These are phyloP conservation scores for Hypoxylon subgilvum DNA, from an alignment of 495 filamentous ascomycete species.

Conservation along the genomic window DNA sequence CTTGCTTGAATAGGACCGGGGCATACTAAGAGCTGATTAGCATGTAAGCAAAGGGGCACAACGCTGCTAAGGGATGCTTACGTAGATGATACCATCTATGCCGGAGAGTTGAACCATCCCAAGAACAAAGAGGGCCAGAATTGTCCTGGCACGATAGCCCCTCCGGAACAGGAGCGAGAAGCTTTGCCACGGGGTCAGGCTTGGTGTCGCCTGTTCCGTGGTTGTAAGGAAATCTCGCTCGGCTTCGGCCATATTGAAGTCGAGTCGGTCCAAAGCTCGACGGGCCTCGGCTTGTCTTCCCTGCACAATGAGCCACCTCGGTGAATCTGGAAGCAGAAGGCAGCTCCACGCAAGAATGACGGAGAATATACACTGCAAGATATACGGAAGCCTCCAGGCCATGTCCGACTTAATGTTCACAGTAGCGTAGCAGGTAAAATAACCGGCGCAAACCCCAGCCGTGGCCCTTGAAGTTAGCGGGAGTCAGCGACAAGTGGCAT, in stretches of 20 bases:
- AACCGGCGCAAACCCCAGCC: constrained; percentile 59
- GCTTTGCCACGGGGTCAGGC: constrained; percentile 44
- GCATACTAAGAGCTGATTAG: constrained; percentile 50
- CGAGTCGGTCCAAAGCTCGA: constrained; percentile 52
- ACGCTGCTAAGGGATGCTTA: constrained; percentile 37
- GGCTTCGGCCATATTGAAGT: constrained; percentile 47
- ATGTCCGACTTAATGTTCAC: constrained; percentile 56
- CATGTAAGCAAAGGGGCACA: background rate
- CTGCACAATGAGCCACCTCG: constrained; percentile 49
- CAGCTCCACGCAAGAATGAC: constrained; percentile 48
- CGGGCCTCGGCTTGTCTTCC: constrained; percentile 45
- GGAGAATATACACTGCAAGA: constrained; percentile 52
- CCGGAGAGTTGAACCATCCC: constrained; percentile 58
- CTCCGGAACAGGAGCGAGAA: constrained; percentile 46
- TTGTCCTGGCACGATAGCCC: constrained; percentile 49
- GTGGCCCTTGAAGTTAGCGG: constrained; percentile 49
- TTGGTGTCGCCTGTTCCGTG: constrained; percentile 33
- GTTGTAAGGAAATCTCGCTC: constrained; percentile 57
- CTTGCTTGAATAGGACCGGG: constrained; percentile 58
- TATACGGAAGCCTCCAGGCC: constrained; percentile 64
- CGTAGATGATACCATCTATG: constrained; percentile 60
- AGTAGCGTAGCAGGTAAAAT: constrained; percentile 68
- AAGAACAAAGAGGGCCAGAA: constrained; percentile 56
- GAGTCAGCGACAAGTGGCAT: too few relatives aligned
- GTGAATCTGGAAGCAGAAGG: constrained; percentile 48